Conservation (phyloP, 768 basidiomycete genomes). For the Rhizopogon salebrosus region DNA sequence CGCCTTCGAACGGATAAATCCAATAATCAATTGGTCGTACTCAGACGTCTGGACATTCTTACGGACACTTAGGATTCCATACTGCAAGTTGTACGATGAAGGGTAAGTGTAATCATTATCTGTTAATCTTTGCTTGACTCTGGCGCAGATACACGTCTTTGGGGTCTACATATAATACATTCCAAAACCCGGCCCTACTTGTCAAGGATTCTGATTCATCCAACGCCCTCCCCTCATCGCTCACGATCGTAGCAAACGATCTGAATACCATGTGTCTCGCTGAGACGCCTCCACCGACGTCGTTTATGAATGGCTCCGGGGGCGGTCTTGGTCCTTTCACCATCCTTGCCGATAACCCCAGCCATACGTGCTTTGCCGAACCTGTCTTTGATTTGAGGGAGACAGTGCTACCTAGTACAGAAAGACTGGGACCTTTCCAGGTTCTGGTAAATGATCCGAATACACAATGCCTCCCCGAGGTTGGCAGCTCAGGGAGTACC, state of each 20-base stretch:
- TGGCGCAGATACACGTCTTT: slow-evolving; percentile 86
- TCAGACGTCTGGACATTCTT: slow-evolving; percentile 87
- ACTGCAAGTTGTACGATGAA: slow-evolving; percentile 85
- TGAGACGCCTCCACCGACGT: slow-evolving; percentile 6
- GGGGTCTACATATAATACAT: slow-evolving; percentile 92
- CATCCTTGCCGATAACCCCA: slow-evolving; percentile 16
- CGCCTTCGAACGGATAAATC: slow-evolving; percentile 82
- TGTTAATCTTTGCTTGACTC: background rate
- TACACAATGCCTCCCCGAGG: background rate
- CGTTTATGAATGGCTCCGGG: background rate
- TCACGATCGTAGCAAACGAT: slow-evolving; percentile 18
- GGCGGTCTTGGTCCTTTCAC: slow-evolving; percentile 6
- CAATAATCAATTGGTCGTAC: slow-evolving; percentile 95
- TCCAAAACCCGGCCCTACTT: slow-evolving; percentile 81
- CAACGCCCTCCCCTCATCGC: slow-evolving; percentile 14
- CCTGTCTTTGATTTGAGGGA: background rate
- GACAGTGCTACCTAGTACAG: background rate
- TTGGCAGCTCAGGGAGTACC: background rate
- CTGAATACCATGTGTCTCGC: slow-evolving; percentile 14
- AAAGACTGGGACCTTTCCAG: slow-evolving; percentile 7
- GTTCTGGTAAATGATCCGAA: slow-evolving; percentile 7
- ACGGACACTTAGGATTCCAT: slow-evolving; percentile 67
- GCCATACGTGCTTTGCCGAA: slow-evolving; percentile 13
- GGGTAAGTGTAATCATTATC: slow-evolving; percentile 49
- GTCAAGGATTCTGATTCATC: slow-evolving; percentile 11